phyloP scores from a whole-genome alignment of 495 filamentous ascomycete genomes.

The Aspergillus bertholletiae region DNA sequence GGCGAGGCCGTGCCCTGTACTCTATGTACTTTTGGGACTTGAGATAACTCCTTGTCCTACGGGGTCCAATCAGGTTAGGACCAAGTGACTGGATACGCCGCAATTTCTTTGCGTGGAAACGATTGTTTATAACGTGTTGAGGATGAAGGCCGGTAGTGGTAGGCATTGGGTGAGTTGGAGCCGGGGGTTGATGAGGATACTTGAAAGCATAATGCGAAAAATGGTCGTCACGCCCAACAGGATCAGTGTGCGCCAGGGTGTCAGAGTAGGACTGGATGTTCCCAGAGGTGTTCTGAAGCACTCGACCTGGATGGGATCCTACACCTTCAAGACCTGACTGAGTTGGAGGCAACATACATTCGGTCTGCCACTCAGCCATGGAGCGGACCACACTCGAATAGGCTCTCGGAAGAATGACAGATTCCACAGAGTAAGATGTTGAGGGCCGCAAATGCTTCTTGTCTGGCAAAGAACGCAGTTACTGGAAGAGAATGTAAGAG shows the following conservation, averaged over 20 bases:
- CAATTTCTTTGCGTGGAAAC: conserved; percentile 36
- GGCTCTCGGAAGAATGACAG: conserved; percentile 52
- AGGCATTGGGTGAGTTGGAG: conserved; percentile 28
- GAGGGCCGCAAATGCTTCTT: conserved; percentile 42
- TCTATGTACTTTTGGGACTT: conserved; percentile 49
- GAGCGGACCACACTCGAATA: conserved; percentile 39
- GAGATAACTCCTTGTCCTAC: conserved; percentile 39
- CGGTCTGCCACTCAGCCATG: conserved; percentile 50
- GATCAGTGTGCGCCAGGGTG: conserved; percentile 29
- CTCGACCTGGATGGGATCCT: conserved; percentile 39
- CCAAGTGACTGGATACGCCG: conserved; percentile 38
- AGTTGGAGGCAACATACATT: conserved; percentile 42
- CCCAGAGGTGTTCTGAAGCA: conserved; percentile 47
- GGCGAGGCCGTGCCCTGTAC: conserved; percentile 69
- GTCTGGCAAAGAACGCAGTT: conserved; percentile 41
- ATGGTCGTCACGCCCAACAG: conserved; percentile 33
- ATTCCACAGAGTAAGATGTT: conserved; percentile 35
- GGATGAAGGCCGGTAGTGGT: conserved; percentile 26
- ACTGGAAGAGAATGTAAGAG: conserved; percentile 46
- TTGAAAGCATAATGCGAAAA: conserved; percentile 38
- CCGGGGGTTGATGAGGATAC: conserved; percentile 35
- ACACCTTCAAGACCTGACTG: conserved; percentile 38
- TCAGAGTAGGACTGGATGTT: conserved; percentile 48
- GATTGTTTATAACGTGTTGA: conserved; percentile 28
- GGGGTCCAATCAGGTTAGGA: conserved; percentile 24